A percentile compares a stretch with the other conserved stretches of the same genome.
Evolutionary conservation across 2,329 filamentous ascomycete species (phyloP).

Genomic region (Plectosphaerella cucumerina): DNA sequence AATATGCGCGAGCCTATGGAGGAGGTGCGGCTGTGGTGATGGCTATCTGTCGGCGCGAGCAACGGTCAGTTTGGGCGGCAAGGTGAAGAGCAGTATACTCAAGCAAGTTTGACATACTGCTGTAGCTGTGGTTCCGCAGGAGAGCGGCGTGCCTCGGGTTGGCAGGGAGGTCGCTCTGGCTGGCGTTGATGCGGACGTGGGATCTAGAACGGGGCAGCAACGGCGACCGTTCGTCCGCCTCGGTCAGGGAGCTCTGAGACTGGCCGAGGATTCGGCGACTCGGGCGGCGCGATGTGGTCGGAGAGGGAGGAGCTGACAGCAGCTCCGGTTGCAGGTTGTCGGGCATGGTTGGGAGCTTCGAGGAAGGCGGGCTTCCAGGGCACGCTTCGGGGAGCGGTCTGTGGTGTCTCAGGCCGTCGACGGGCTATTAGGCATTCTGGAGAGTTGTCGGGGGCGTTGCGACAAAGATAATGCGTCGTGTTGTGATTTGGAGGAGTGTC

Average conservation of each 20-base stretch:
- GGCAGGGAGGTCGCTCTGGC: constrained; percentile 8
- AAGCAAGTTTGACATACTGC: constrained; percentile 25
- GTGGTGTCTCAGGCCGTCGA: no score
- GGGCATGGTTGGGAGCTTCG: constrained; percentile 5
- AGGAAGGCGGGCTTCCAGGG: background rate
- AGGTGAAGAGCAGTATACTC: background rate
- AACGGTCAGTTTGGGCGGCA: background rate
- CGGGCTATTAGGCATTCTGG: no score
- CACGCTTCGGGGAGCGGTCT: background rate
- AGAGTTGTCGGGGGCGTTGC: no score
- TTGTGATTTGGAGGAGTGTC: no score
- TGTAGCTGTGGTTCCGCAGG: constrained; percentile 39
- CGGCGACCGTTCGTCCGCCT: constrained; percentile 39
- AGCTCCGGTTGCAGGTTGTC: constrained; percentile 5
- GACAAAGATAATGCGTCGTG: no score
- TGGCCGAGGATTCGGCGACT: constrained; percentile 10
- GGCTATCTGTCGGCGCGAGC: constrained; percentile 27
- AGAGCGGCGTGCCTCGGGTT: constrained; percentile 17
- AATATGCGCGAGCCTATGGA: constrained; percentile 60
- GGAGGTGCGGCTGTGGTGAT: constrained; percentile 52
- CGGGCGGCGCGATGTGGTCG: constrained; percentile 9
- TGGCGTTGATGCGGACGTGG: constrained; percentile 31
- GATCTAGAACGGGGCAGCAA: constrained; percentile 36
- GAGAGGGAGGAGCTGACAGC: constrained; percentile 10
- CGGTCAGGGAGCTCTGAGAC: constrained; percentile 3